A percentile compares a stretch with the other conserved stretches of the same genome.
Evolutionary conservation across 202 grass and related monocot species (phyloP).

Genomic region (Hordeum pubiflorum): DNA sequence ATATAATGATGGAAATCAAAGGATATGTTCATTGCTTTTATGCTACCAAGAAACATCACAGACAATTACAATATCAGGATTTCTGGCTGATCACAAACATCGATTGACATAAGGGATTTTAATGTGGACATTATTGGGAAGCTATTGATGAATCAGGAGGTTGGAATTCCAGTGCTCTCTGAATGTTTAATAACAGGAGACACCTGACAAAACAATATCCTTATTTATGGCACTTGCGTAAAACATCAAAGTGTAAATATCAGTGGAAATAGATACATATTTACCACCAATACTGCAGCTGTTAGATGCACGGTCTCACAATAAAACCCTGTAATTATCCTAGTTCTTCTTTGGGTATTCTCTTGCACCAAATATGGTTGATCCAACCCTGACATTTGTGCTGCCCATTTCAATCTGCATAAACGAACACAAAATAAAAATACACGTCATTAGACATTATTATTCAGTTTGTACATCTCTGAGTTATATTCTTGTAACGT

Average conservation of each 20-base stretch:
- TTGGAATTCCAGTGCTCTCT: background rate
- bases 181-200: background rate
- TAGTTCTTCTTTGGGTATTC: constrained; percentile 82
- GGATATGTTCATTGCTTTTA: too few relatives aligned
- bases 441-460: background rate
- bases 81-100: too few relatives aligned
- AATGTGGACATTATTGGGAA: too few relatives aligned
- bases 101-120: too few relatives aligned
- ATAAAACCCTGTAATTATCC: constrained; percentile 6
- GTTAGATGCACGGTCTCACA: background rate
- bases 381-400: constrained; percentile 78
- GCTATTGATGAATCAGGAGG: too few relatives aligned
- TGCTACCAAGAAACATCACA: too few relatives aligned
- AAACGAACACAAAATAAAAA: constrained; percentile 2
- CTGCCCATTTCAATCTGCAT: constrained; percentile 93
- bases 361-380: constrained; percentile 76
- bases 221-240: constrained; percentile 4
- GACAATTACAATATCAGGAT: too few relatives aligned
- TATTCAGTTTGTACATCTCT: background rate
- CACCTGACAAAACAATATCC: background rate
- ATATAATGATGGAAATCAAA: too few relatives aligned
- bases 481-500: constrained; percentile 7
- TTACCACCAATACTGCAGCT: constrained; percentile 12
- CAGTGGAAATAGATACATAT: background rate
- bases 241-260: background rate